Conservation (phyloP, 208 protist species). For the Trypanosoma platydactyli region DNA sequence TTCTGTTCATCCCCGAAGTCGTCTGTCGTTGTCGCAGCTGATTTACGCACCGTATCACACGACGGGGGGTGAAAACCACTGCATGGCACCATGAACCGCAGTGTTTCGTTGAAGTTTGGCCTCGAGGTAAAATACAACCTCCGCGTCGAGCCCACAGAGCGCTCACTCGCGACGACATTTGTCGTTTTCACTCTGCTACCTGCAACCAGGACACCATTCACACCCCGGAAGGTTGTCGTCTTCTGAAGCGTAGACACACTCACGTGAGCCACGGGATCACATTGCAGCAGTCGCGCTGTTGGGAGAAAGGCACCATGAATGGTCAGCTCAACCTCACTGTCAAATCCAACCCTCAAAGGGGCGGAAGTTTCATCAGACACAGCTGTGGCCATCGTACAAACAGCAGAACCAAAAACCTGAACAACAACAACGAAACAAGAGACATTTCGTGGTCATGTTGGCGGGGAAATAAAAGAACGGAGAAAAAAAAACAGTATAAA, state of each 20-base stretch:
- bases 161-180: conserved; percentile 13
- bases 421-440: conserved; percentile 18
- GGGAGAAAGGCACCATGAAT: conserved; percentile 75
- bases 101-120: conserved; percentile 28
- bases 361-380: background rate
- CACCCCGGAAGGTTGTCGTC: conserved; percentile 15
- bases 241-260: conserved; percentile 67
- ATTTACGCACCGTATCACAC: conserved; percentile 1
- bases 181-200: conserved; percentile 16
- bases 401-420: conserved; percentile 5
- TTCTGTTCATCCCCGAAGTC: background rate
- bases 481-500: conserved; percentile 10
- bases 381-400: conserved; percentile 15
- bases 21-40: background rate
- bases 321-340: conserved; percentile 64
- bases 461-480: conserved; percentile 16
- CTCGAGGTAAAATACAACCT: conserved; percentile 25
- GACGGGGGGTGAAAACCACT: background rate
- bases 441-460: background rate
- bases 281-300: conserved; percentile 68
- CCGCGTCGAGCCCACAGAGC: conserved; percentile 17
- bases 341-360: conserved; percentile 64
- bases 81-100: conserved; percentile 14
- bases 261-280: conserved; percentile 68
- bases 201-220: background rate